Evolutionary conservation across 306 rosid species (phyloP), one percentile per base, ranked within the genome.

Genomic region (Begonia peltatifolia): DNA sequence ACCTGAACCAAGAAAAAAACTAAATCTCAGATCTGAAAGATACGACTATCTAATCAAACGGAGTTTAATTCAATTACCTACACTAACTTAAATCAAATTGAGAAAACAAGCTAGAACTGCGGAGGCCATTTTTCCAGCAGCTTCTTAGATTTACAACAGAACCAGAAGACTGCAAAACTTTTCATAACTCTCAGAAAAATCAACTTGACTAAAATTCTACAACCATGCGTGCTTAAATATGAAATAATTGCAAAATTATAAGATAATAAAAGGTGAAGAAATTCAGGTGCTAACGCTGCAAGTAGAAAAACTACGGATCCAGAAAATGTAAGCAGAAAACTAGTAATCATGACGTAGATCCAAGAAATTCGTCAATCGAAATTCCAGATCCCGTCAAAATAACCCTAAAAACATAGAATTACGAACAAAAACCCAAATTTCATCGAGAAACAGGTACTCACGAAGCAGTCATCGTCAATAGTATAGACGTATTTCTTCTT

Each of bases 381-480:
- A 9, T 6, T 41, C 15, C 17, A 15, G 44, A 58, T 25, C 47
- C 25, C 53, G 42, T 11, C 50, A 2, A 50, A 35, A 56, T 50
- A 61, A 10, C 17, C n/a, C 49, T 9, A 15, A 5, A 9, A 54
- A 51, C 38, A 30, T 20, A 46, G 53, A 55, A 3, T 22, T 43
- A 3, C 56, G 54, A 8, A 14, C 5, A 10, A 35, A 16, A 46
- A 54, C 46, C 42, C 48, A n/a, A 9, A 54, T 36, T 13, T 6
- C 44, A 16, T 14, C 25, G 10, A 41, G 36, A 12, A 13, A 50
- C 15, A 4, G 35, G 50, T 15, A 61, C 95, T 76, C 60, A 87
- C 95, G 15, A 87, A 87, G 86, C 95, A 87, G 55, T 87, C 93
- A 41, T 87, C 95, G 12, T 87, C 95, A 46, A 87, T 87, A 55